Conservation (phyloP, 805 yeast species). For the Candida ulmi region DNA sequence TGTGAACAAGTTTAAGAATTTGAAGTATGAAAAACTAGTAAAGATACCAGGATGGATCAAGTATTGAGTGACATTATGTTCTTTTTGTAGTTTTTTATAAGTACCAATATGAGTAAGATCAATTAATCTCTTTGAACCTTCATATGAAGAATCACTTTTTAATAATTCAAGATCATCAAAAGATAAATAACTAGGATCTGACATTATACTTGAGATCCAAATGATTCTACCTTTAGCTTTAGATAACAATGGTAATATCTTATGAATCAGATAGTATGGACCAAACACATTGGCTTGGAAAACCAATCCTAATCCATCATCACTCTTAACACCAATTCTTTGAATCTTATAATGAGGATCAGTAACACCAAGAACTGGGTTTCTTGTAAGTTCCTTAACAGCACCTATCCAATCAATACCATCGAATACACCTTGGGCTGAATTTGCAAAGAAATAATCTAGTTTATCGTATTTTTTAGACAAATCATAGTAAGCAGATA, state of each 20-base stretch:
- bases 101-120: slow-evolving; percentile 79
- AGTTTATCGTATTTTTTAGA: slow-evolving; percentile 56
- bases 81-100: slow-evolving; percentile 41
- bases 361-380: slow-evolving; percentile 82
- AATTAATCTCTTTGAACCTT: slow-evolving; percentile 84
- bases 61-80: slow-evolving; percentile 59
- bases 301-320: slow-evolving; percentile 78
- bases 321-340: slow-evolving; percentile 65
- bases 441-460: slow-evolving; percentile 78
- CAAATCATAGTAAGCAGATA: slow-evolving; percentile 69
- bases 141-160: slow-evolving; percentile 65
- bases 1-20: slow-evolving; percentile 70
- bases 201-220: slow-evolving; percentile 85
- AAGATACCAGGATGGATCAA: slow-evolving; percentile 93
- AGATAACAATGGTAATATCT: slow-evolving; percentile 48
- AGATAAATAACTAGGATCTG: slow-evolving; percentile 68
- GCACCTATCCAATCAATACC: slow-evolving; percentile 90
- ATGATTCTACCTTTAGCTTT: slow-evolving; percentile 58
- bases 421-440: slow-evolving; percentile 82
- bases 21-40: slow-evolving; percentile 72
- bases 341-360: slow-evolving; percentile 84
- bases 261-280: slow-evolving; percentile 79
- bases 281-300: slow-evolving; percentile 97
- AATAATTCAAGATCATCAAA: slow-evolving; percentile 71
- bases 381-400: slow-evolving; percentile 51